Conservation (phyloP, 2,329 filamentous ascomycete genomes). For the Basipetospora chlamydospora region DNA sequence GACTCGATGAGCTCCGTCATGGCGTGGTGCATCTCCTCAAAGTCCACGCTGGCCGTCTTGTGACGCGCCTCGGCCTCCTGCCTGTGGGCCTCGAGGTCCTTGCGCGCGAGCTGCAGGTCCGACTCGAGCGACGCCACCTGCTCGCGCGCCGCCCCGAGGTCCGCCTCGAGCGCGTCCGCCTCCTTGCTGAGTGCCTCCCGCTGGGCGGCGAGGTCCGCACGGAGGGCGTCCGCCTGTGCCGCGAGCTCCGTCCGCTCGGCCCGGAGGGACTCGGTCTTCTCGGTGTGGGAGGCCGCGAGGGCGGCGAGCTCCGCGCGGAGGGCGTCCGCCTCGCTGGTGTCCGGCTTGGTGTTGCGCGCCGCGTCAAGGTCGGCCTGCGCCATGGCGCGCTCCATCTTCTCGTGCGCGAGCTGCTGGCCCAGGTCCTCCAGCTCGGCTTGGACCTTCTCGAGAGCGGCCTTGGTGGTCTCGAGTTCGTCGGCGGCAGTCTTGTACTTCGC, state of each 20-base stretch:
- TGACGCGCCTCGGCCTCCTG: constrained; percentile 33
- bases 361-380: constrained; percentile 47
- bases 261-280: too few relatives aligned
- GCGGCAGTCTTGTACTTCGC: constrained; percentile 17
- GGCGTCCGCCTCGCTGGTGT: constrained; percentile 38
- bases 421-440: constrained; percentile 34
- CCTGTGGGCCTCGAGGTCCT: constrained; percentile 38
- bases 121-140: constrained; percentile 17
- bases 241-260: too few relatives aligned
- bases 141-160: constrained; percentile 22
- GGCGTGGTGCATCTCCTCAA: constrained; percentile 48
- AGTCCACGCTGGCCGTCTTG: constrained; percentile 44
- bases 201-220: constrained; percentile 29
- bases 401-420: constrained; percentile 38
- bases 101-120: constrained; percentile 32
- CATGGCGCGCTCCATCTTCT: constrained; percentile 46
- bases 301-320: constrained; percentile 33
- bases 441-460: constrained; percentile 28
- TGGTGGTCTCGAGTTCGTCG: constrained; percentile 22
- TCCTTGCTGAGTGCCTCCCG: constrained; percentile 19
- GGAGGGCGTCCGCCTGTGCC: constrained; percentile 36
- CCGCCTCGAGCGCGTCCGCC: constrained; percentile 18
- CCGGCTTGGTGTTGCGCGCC: constrained; percentile 37
- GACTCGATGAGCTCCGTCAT: constrained; percentile 47
- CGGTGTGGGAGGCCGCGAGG: too few relatives aligned